Conservation (phyloP, 768 basidiomycete genomes). For the Xanthoconium purpureum region DNA sequence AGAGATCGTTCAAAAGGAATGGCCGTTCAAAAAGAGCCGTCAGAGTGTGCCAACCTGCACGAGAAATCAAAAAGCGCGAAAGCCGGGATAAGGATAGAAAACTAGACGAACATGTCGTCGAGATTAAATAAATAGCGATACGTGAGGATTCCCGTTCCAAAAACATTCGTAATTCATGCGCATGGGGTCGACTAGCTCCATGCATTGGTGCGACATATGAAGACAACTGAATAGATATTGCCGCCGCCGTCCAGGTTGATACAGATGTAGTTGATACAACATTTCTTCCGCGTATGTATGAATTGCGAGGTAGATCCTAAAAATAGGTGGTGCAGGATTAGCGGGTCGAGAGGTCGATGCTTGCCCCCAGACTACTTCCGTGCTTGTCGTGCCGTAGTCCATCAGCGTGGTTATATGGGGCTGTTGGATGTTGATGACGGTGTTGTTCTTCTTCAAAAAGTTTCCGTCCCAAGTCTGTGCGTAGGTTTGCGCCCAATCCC, state of each 20-base stretch:
- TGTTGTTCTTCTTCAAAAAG: conserved; percentile 71
- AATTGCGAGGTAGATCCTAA: conserved; percentile 17
- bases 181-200: conserved; percentile 17
- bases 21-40: conserved; percentile 4
- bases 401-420: conserved; percentile 18
- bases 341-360: conserved; percentile 29
- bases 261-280: conserved; percentile 36
- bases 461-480: conserved; percentile 63
- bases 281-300: conserved; percentile 27
- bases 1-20: background rate
- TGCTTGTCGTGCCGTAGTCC: conserved; percentile 27
- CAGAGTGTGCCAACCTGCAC: conserved; percentile 10
- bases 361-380: conserved; percentile 26
- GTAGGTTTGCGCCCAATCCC: conserved; percentile 47
- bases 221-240: conserved; percentile 33
- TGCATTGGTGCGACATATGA: conserved; percentile 25
- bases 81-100: conserved; percentile 31
- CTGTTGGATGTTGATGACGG: conserved; percentile 33
- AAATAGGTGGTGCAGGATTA: conserved; percentile 14
- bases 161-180: conserved; percentile 28
- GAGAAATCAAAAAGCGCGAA: conserved; percentile 18
- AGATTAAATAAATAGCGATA: conserved; percentile 20
- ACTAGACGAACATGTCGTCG: conserved; percentile 10
- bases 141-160: conserved; percentile 17
- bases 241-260: conserved; percentile 29